Evolutionary conservation across 129 eudicot species (phyloP).

Genomic region (Escallonia herrerae): DNA sequence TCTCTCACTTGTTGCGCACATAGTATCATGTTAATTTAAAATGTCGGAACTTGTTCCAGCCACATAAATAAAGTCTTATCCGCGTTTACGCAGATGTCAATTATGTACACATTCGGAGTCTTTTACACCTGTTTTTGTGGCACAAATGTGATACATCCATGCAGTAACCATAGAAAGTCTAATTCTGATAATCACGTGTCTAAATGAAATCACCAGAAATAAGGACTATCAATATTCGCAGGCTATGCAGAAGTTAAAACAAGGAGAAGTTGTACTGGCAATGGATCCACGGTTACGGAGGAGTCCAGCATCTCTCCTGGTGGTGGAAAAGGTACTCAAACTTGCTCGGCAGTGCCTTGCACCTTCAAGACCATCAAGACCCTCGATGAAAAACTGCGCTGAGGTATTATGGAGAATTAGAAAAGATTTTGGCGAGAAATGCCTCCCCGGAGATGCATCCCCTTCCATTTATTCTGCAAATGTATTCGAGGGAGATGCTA

Average conservation of each 20-base stretch:
- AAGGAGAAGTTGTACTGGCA: constrained; percentile 54
- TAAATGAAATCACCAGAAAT: not conserved
- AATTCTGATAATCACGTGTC: too few species aligned
- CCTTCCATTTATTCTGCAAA: constrained; percentile 37
- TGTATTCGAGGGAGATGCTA: constrained; percentile 32
- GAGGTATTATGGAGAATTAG: constrained; percentile 64
- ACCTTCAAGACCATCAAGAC: constrained; percentile 54
- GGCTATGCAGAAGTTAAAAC: constrained; percentile 62
- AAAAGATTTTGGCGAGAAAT: constrained; percentile 42
- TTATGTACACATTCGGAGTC: too few species aligned
- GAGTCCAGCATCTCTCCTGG: constrained; percentile 61
- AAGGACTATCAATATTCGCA: constrained; percentile 19
- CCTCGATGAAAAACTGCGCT: constrained; percentile 64
- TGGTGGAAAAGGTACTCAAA: constrained; percentile 55
- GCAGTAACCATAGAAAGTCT: too few species aligned
- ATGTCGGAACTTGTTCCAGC: too few species aligned
- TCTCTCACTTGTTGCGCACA: too few species aligned
- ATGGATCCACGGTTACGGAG: constrained; percentile 75
- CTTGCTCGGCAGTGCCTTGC: constrained; percentile 64
- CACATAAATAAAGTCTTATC: too few species aligned
- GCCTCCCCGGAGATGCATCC: constrained; percentile 14
- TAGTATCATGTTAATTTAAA: too few species aligned
- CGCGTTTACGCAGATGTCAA: too few species aligned
- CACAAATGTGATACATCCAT: too few species aligned
- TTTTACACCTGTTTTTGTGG: too few species aligned